Conservation (phyloP, 2,329 filamentous ascomycete genomes). For the Fusarium keratoplasticum region DNA sequence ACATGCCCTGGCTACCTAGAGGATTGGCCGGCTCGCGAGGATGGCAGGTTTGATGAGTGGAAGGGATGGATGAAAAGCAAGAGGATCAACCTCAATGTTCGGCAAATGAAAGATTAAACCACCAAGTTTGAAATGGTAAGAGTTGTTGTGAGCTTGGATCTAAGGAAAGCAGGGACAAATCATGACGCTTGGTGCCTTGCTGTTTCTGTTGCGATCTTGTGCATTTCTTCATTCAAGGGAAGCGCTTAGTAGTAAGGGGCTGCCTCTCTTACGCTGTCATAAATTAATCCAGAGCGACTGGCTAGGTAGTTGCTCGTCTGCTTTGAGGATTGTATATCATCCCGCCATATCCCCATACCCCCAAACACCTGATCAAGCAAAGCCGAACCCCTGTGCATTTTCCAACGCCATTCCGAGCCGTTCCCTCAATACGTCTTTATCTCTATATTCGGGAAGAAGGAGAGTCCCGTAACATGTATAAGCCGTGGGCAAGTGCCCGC, state of each 20-base stretch:
- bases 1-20: conserved; percentile 82
- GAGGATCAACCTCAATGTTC: conserved; percentile 90
- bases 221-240: not conserved
- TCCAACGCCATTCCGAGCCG: conserved; percentile 88
- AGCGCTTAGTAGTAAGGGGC: not conserved
- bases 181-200: not conserved
- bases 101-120: conserved; percentile 80
- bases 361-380: conserved; percentile 63
- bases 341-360: not conserved
- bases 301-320: not conserved
- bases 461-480: conserved; percentile 95
- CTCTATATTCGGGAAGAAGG: conserved; percentile 84
- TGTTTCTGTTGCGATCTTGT: not conserved
- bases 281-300: not conserved
- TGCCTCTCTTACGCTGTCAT: conserved; percentile 4
- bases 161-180: not conserved
- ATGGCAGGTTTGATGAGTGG: conserved; percentile 74
- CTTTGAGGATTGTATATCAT: not conserved
- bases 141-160: not conserved
- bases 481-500: conserved; percentile 79
- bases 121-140: not conserved
- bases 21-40: conserved; percentile 74
- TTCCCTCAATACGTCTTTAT: conserved; percentile 75
- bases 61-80: conserved; percentile 89
- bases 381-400: conserved; percentile 90